Percentiles rank a stretch among this genome's conserved stretches.
phyloP scores from a whole-genome alignment of 164 flowering plant species.

The Chloranthus sessilifolius region DNA sequence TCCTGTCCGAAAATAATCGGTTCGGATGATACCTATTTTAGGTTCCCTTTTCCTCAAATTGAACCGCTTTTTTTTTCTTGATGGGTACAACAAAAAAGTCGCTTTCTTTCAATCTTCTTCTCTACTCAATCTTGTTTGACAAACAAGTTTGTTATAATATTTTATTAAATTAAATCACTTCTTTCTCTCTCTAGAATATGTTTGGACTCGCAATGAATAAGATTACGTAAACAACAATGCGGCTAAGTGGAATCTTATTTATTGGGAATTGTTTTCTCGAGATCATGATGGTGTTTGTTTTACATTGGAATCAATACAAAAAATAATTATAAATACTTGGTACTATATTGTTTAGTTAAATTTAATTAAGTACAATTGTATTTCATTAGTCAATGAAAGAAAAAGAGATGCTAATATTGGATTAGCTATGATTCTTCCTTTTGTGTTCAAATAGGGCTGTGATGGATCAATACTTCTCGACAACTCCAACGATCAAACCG shows the following conservation, averaged over 20 bases:
- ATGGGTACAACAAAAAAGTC: no score
- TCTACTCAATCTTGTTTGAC: not conserved
- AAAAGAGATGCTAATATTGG: no score
- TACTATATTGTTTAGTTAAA: not conserved
- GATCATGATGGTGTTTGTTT: not conserved
- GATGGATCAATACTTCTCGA: conserved; percentile 32
- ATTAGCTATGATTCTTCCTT: no score
- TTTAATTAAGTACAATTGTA: no score
- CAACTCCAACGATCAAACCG: not conserved
- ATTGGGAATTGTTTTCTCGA: not conserved
- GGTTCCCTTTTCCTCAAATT: no score
- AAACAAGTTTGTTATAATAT: not conserved
- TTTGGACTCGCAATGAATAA: no score
- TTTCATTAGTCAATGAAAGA: not conserved
- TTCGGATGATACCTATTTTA: not conserved
- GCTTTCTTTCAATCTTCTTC: not conserved
- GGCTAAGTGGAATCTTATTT: no score
- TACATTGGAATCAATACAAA: not conserved
- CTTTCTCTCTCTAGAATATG: not conserved
- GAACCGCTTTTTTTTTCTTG: no score
- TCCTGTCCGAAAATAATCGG: not conserved
- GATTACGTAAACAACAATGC: no score
- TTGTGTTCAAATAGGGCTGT: conserved; percentile 22
- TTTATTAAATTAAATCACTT: no score
- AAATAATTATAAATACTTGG: no score